Conservation (phyloP, 2,329 filamentous ascomycete species). For the Sodiomyces alkalinus region DNA sequence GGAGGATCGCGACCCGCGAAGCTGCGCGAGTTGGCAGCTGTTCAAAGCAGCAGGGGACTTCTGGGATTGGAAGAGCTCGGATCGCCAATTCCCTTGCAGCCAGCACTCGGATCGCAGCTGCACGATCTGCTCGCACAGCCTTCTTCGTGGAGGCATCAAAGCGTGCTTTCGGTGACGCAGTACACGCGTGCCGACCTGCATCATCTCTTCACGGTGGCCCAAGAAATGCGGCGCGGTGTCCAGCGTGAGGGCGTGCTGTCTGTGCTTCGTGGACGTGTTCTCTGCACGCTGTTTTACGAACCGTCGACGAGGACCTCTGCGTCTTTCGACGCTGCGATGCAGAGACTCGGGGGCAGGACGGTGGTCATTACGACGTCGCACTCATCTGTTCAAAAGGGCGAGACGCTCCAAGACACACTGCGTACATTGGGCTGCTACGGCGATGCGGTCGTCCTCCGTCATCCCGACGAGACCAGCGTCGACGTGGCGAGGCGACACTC, state of each 20-base stretch:
- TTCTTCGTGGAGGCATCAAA: constrained; percentile 77
- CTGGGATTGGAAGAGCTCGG: constrained; percentile 27
- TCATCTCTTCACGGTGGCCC: constrained; percentile 85
- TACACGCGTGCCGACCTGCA: constrained; percentile 82
- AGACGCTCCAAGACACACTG: constrained; percentile 84
- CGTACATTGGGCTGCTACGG: constrained; percentile 88
- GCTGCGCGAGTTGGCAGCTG: constrained; percentile 11
- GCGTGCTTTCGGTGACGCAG: constrained; percentile 84
- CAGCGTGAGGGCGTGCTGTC: constrained; percentile 83
- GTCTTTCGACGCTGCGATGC: constrained; percentile 97
- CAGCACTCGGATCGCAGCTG: constrained; percentile 44
- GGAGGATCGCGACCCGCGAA: constrained; percentile 15
- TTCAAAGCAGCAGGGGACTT: not conserved
- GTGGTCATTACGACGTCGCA: constrained; percentile 68
- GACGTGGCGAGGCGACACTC: constrained; percentile 76
- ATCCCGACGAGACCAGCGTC: constrained; percentile 70
- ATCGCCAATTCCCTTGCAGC: constrained; percentile 30
- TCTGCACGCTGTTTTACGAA: constrained; percentile 94
- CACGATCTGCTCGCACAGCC: constrained; percentile 55
- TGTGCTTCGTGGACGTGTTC: constrained; percentile 68
- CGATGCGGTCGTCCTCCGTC: constrained; percentile 90
- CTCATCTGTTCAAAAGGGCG: constrained; percentile 88
- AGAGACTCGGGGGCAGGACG: constrained; percentile 81
- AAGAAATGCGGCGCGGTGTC: constrained; percentile 93
- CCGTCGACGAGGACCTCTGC: constrained; percentile 89